phyloP scores from a whole-genome alignment of 2,329 filamentous ascomycete species.

The Botrytis pseudocinerea region DNA sequence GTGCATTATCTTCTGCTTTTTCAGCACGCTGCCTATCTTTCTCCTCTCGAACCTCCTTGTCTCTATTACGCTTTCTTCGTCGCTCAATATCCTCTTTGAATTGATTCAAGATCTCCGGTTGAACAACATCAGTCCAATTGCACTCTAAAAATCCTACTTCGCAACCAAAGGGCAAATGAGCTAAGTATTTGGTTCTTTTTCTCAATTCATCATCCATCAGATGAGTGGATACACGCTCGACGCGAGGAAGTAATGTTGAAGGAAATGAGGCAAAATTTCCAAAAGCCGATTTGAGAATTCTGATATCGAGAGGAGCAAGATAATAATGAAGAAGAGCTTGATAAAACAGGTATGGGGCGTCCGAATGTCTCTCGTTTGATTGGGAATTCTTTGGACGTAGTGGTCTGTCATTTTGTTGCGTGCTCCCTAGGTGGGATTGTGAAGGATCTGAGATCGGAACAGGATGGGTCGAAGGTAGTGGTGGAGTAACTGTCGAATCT shows the following conservation, averaged over 20 bases:
- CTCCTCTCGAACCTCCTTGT: conserved; percentile 69
- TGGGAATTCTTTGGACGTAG: conserved; percentile 4
- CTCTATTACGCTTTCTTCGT: conserved; percentile 62
- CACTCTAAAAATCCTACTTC: conserved; percentile 74
- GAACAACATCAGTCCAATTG: conserved; percentile 72
- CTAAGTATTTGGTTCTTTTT: conserved; percentile 68
- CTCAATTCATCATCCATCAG: conserved; percentile 70
- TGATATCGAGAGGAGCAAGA: conserved; percentile 70
- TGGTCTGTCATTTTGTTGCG: conserved; percentile 13
- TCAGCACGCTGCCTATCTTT: conserved; percentile 69
- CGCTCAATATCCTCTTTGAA: conserved; percentile 65
- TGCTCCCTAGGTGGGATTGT: neutral
- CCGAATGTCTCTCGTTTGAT: conserved; percentile 24
- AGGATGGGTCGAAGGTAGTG: neutral
- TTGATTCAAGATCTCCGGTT: conserved; percentile 58
- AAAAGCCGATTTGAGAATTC: conserved; percentile 70
- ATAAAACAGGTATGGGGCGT: conserved; percentile 66
- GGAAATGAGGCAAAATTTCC: conserved; percentile 67
- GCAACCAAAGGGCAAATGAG: conserved; percentile 69
- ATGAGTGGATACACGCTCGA: conserved; percentile 71
- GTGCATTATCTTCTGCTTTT: conserved; percentile 65
- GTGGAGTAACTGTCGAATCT: neutral
- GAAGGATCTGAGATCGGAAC: conserved; percentile 2
- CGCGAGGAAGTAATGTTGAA: conserved; percentile 67
- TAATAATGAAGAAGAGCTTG: conserved; percentile 72